Evolutionary conservation across 352 stramenopile genomes (phyloP).

Genomic region (Phytophthora hibernalis): DNA sequence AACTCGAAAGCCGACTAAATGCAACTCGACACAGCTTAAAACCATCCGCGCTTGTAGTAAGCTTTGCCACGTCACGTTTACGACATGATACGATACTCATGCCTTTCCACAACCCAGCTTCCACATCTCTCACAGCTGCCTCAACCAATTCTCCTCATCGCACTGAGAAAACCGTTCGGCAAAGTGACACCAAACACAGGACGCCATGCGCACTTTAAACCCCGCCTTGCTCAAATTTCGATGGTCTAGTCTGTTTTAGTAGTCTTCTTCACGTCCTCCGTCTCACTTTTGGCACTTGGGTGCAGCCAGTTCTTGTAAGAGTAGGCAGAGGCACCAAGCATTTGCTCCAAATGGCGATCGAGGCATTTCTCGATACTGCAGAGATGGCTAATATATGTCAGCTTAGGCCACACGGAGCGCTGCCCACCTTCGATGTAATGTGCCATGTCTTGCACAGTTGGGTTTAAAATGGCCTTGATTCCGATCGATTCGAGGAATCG

Average conservation of each 20-base stretch:
- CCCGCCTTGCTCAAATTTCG: not conserved
- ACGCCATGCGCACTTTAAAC: too few species aligned
- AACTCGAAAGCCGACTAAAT: not conserved
- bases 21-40: not conserved
- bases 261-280: conserved; percentile 12
- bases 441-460: conserved; percentile 74
- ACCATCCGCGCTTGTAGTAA: conserved; percentile 17
- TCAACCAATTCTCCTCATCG: too few species aligned
- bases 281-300: conserved; percentile 22
- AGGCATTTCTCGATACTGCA: conserved; percentile 92
- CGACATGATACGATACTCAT: conserved; percentile 9
- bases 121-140: not conserved
- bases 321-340: conserved; percentile 33
- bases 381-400: conserved; percentile 94
- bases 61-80: conserved; percentile 13
- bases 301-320: conserved; percentile 62
- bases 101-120: not conserved
- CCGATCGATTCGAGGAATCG: conserved; percentile 85
- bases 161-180: too few species aligned
- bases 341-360: conserved; percentile 45
- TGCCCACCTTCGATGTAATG: conserved; percentile 89
- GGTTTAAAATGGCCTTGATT: conserved; percentile 87
- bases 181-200: too few species aligned
- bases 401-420: conserved; percentile 90
- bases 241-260: conserved; percentile 20